Base-by-base conservation (phyloP, 2,329 filamentous ascomycete genomes). In the Pezicula radicicola region DNA sequence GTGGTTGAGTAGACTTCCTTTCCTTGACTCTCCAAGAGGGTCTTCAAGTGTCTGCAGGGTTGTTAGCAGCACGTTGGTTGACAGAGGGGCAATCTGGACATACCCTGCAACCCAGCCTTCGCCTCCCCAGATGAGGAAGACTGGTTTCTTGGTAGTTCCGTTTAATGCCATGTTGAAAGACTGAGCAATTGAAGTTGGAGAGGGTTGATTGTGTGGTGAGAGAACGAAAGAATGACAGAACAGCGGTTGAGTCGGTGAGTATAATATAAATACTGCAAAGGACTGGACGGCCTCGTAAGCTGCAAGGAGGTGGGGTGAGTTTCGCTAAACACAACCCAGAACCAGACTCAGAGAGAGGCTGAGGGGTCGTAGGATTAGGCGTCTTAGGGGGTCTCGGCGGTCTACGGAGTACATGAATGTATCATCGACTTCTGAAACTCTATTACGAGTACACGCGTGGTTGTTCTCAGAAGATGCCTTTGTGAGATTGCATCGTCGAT, bases 71-170 rank as follows among this genome's bases (percentile, higher is more conserved):
- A 13, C 6, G 42, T 45, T 16, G 27, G 16, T 45, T 21, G 42
- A 16, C 7, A 21, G n/a, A 16, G 21, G 42, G 21, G n/a, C n/a
- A 45, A 15, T 12, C 13, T 45, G 19, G 42, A 30, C 42, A 28
- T 15, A 45, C 42, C 80, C 76, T 42, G 81, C 81, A 50, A 85
- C 76, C 82, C 81, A 85, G 62, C 83, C 83, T 59, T 77, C 73
- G 58, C 76, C 80, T 51, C 84, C 83, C 83, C 83, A 87, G 63
- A 87, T 83, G 58, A 87, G 76, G 67, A 79, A 85, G 60, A 75
- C 73, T 60, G 57, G 58, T 49, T 64, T 60, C 50, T 53, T 65
- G 61, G 39, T 56, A 60, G 39, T 18, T 27, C 21, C 42, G 42
- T 45, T 12, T 19, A 59, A 46, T 50, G 57, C 48, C 59, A 63